Percentiles rank a stretch among this genome's conserved stretches.
Evolutionary conservation across 495 filamentous ascomycete species (phyloP).

Genomic region (Clohesyomyces aquaticus): DNA sequence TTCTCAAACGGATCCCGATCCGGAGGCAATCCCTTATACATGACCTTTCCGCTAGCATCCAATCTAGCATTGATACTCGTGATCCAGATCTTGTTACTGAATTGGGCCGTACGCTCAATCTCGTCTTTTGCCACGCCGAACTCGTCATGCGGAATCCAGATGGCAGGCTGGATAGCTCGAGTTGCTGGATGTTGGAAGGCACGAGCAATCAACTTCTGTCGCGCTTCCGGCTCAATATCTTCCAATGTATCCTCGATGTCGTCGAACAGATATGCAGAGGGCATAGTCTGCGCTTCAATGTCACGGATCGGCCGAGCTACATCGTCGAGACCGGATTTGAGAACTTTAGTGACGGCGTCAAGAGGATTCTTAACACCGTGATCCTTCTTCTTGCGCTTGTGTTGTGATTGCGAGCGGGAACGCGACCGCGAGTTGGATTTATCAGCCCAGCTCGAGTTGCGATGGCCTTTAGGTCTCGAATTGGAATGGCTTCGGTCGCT

Average conservation of each 20-base stretch:
- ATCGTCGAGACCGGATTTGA: slow-evolving; percentile 25
- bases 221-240: slow-evolving; percentile 87
- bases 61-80: slow-evolving; percentile 88
- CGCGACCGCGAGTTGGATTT: slow-evolving; percentile 40
- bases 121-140: slow-evolving; percentile 92
- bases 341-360: slow-evolving; percentile 22
- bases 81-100: slow-evolving; percentile 86
- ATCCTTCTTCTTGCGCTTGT: slow-evolving; percentile 35
- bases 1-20: slow-evolving; percentile 60
- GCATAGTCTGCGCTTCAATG: slow-evolving; percentile 68
- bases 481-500: slow-evolving; percentile 22
- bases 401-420: slow-evolving; percentile 21
- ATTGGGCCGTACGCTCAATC: slow-evolving; percentile 72
- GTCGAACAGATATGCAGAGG: slow-evolving; percentile 81
- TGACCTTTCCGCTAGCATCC: slow-evolving; percentile 80
- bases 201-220: slow-evolving; percentile 81
- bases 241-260: slow-evolving; percentile 90
- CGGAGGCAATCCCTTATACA: slow-evolving; percentile 85
- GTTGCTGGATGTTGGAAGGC: slow-evolving; percentile 92
- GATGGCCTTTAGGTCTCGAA: slow-evolving; percentile 15
- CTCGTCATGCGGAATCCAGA: slow-evolving; percentile 95
- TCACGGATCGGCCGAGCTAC: slow-evolving; percentile 47
- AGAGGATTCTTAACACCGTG: slow-evolving; percentile 27
- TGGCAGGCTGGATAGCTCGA: slow-evolving; percentile 79
- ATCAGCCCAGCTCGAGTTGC: slow-evolving; percentile 45